Base-by-base conservation (phyloP, 768 basidiomycete genomes). In the Termitomyces sp. region DNA sequence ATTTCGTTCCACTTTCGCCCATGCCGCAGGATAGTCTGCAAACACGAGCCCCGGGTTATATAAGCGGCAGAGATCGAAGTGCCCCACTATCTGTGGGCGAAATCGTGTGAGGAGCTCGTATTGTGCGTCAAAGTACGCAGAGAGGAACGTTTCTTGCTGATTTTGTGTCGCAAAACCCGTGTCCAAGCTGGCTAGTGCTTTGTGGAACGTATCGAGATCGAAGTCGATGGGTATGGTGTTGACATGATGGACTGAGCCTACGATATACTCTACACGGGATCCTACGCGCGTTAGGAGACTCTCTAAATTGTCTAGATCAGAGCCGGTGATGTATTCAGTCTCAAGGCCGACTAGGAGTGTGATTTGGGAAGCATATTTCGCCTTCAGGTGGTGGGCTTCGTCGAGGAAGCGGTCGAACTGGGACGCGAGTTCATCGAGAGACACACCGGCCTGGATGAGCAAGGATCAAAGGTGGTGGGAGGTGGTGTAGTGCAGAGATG, bases 231-330 rank as follows among this genome's bases (percentile, higher is more conserved):
- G 93, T 40, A 90, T 81, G 21, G 75, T 79, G 67, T 86, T 82
- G 69, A 95, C 93, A 65, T 98, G 96, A 69, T 99, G 97, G 7
- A 99, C 77, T 34, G 90, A 92, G 25, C 97, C 96, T 53, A 98
- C 92, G 66, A 98, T 67, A 71, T 93, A 98, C 65, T 98, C 87
- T 59, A 98, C 82, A 48, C 76, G 73, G 35, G 73, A 71, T 9
- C 70, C 70, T 57, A 85, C 71, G 25, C 68, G 63, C 35, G 71
- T 58, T 34, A 96, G 76, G 19, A 91, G 75, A 3, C 58, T 58
- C 44, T 79, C 71, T 35, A 95, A 78, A 21, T 73, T 68, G 57
- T 80, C 75, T 21, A 93, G 76, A 71, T 95, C 93, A 17, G 72
- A 61, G 4, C 70, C 44, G 10, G 90, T 86, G 70, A 98, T 94